Evolutionary conservation across 768 basidiomycete species (phyloP).

Genomic region (Suillus alpinus): DNA sequence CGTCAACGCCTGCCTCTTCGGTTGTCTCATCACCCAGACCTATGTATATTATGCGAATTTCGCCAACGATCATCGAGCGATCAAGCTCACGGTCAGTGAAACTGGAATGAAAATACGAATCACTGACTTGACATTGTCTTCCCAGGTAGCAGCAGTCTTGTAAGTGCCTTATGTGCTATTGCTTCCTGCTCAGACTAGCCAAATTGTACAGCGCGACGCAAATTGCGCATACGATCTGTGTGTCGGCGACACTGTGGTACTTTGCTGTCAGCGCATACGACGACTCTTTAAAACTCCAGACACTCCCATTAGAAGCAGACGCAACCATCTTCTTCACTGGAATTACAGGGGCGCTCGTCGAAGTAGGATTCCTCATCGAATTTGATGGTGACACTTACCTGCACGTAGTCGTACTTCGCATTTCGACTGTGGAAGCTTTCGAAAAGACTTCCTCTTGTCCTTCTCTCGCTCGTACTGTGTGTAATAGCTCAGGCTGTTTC

Average conservation of each 20-base stretch:
- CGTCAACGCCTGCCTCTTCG: conserved; percentile 10
- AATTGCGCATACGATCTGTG: background rate
- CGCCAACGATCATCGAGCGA: conserved; percentile 3
- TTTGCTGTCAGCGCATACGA: background rate
- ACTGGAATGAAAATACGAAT: background rate
- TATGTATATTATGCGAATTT: conserved; percentile 13
- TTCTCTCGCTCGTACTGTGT: background rate
- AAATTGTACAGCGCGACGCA: background rate
- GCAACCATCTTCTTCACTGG: background rate
- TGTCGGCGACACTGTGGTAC: background rate
- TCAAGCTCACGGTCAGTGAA: conserved; percentile 5
- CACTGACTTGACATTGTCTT: background rate
- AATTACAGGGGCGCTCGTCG: background rate
- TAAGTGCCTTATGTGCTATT: background rate
- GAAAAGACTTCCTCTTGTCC: background rate
- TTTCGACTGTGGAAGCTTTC: background rate
- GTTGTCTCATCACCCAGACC: conserved; percentile 9
- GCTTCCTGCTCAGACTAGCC: background rate
- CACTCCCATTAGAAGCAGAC: background rate
- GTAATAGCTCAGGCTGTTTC: background rate
- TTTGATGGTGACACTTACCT: background rate
- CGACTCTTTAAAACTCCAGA: background rate
- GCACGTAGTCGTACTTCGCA: background rate
- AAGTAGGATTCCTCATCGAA: background rate
- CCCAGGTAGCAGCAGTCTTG: conserved; percentile 2